A percentile compares a stretch with the other conserved stretches of the same genome.
These are phyloP conservation scores for Lactarius tabidus DNA, from an alignment of 768 basidiomycete genomes.

Conservation along the genomic window DNA sequence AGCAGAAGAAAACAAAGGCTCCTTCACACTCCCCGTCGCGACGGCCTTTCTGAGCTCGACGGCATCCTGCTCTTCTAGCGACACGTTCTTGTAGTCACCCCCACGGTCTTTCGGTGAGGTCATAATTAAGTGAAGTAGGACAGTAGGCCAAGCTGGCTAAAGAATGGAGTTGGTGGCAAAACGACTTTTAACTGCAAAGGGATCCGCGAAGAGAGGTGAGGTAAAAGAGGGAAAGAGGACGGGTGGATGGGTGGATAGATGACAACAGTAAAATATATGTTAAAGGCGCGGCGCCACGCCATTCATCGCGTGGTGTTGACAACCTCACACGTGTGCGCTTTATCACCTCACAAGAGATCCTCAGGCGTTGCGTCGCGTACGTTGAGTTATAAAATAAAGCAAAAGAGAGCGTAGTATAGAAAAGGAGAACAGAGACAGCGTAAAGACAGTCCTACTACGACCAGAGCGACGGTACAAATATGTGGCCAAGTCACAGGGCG, in stretches of 20 bases:
- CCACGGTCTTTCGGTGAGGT: constrained; percentile 17
- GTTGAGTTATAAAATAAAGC: neutral
- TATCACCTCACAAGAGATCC: neutral
- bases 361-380: neutral
- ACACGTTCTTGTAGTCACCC: constrained; percentile 27
- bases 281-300: too few species aligned
- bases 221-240: neutral
- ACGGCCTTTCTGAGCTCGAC: constrained; percentile 54
- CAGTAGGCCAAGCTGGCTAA: neutral
- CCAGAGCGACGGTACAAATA: neutral
- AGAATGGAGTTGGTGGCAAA: neutral
- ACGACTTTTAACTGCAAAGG: neutral
- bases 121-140: constrained; percentile 12
- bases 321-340: neutral
- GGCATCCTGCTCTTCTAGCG: constrained; percentile 38
- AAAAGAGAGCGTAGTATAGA: neutral
- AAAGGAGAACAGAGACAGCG: neutral
- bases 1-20: constrained; percentile 30
- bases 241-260: neutral
- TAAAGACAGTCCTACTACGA: constrained; percentile 4
- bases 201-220: neutral
- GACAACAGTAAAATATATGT: neutral
- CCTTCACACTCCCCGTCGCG: constrained; percentile 38
- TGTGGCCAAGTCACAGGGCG: neutral
- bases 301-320: too few species aligned